Evolutionary conservation across 352 stramenopile species (phyloP).

Genomic region (Phytophthora lateralis): DNA sequence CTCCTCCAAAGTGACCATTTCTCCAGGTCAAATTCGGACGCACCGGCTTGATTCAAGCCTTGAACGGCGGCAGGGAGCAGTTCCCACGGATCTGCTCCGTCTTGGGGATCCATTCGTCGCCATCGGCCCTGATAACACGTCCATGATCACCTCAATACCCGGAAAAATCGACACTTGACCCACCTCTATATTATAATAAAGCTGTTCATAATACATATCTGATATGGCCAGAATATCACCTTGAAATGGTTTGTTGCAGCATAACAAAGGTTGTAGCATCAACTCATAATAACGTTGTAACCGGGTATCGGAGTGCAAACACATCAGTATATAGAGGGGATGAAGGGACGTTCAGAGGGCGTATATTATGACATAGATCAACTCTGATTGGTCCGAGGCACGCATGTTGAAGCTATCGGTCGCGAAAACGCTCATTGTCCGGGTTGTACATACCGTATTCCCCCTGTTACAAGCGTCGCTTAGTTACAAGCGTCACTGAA

Average conservation of each 20-base stretch:
- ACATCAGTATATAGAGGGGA: conserved; percentile 3
- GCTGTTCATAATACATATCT: neutral
- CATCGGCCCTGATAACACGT: conserved; percentile 10
- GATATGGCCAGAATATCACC: neutral
- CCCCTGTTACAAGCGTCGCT: too few species aligned
- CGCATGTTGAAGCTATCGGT: conserved; percentile 12
- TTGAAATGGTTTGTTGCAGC: too few species aligned
- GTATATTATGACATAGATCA: neutral
- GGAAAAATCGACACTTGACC: conserved; percentile 6
- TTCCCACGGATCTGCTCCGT: conserved; percentile 21
- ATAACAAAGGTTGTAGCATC: neutral
- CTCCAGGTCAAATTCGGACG: neutral
- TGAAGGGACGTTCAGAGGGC: neutral
- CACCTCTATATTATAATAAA: neutral
- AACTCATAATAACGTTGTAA: neutral
- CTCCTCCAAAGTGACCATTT: conserved; percentile 4
- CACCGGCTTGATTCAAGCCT: conserved; percentile 1
- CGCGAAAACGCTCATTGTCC: neutral
- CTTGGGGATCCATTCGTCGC: conserved; percentile 21
- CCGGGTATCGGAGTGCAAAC: neutral
- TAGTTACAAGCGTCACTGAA: too few species aligned
- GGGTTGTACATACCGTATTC: too few species aligned
- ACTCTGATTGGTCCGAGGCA: conserved; percentile 21
- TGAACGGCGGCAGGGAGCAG: conserved; percentile 6
- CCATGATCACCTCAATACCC: neutral